A percentile compares a stretch with the other conserved stretches of the same genome.
These are phyloP conservation scores for Tylopilus balloui DNA, from an alignment of 768 basidiomycete species.

Conservation along the genomic window DNA sequence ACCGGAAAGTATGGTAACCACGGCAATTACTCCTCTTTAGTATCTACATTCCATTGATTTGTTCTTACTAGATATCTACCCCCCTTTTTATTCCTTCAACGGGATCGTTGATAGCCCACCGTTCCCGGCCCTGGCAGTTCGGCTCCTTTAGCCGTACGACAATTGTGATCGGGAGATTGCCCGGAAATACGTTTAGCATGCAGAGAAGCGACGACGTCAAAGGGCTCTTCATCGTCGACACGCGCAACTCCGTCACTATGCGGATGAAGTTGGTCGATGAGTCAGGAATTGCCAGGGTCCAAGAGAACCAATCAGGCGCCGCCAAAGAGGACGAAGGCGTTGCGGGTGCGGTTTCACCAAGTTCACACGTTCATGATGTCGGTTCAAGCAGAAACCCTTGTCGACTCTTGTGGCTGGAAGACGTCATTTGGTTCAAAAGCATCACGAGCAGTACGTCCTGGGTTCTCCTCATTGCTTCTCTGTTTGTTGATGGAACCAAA, in stretches of 20 bases:
- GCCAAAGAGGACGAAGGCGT: slow-evolving; percentile 64
- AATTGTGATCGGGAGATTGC: slow-evolving; percentile 86
- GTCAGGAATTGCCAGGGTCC: slow-evolving; percentile 22
- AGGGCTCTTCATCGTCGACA: slow-evolving; percentile 90
- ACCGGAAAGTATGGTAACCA: slow-evolving; percentile 70
- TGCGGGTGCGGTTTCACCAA: slow-evolving; percentile 82
- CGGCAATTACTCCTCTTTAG: background rate
- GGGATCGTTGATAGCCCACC: too few relatives aligned
- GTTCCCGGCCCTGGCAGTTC: too few relatives aligned
- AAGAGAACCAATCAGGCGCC: slow-evolving; percentile 23
- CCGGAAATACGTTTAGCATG: slow-evolving; percentile 77
- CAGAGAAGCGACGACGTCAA: slow-evolving; percentile 83
- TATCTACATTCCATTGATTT: background rate
- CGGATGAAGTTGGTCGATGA: slow-evolving; percentile 88
- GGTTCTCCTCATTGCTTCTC: slow-evolving; percentile 17
- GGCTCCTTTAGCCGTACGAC: slow-evolving; percentile 86
- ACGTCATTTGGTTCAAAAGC: slow-evolving; percentile 60
- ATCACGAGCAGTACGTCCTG: slow-evolving; percentile 54
- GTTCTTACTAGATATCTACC: slow-evolving; percentile 83
- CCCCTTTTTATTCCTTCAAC: slow-evolving; percentile 87
- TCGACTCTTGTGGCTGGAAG: slow-evolving; percentile 86
- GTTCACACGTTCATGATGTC: slow-evolving; percentile 33
- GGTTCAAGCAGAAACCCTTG: slow-evolving; percentile 33
- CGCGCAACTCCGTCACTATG: too few relatives aligned
- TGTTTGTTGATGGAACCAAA: background rate